Evolutionary conservation across 768 basidiomycete genomes (phyloP), one percentile per base, ranked within the genome.

Genomic region (Cubamyces lactineus): DNA sequence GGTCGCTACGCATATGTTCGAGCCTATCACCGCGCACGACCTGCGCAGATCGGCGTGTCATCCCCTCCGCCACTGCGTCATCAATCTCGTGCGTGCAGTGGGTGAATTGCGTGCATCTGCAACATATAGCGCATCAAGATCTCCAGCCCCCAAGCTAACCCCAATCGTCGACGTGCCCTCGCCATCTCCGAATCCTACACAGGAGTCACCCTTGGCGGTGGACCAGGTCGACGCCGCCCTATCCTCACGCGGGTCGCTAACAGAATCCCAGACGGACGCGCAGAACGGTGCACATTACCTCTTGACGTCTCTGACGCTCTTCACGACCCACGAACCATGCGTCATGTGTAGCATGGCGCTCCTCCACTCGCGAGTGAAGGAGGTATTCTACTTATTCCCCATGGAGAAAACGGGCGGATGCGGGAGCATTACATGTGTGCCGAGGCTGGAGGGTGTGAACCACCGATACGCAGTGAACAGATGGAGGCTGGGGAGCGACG

Each of bases 271-370:
- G 42, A 19, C 56, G 19, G 47, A 43, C n/a, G 49, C 40, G 2
- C 19, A 39, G 9, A 93, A 92, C 66, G 89, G 92, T 15, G 77
- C 87, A 1, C 88, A 91, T 70, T 99, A 99, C 74, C 87, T 98
- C 46, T 81, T 98, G 24, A 98, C 94, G 0, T 86, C 87, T 2
- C 82, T 87, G 17, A 86, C 87, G 1, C 79, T 98, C 24, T 98
- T 98, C 78, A 85, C 86, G 55, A 93, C 94, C 11, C 96, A 99
- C 75, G 97, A 99, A 68, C 97, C 97, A 0, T 99, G 97, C 68
- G 83, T 99, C 59, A 94, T 98, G 93, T 99, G 97, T 73, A 86
- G 88, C 68, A 99, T 99, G 97, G 93, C 95, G 2, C 77, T 98
- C 21, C 77, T 97, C 6, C 97, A 99, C 74, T 95, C 92, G 1